phyloP scores from a whole-genome alignment of 2,329 filamentous ascomycete genomes.

The Penicillium sp. region DNA sequence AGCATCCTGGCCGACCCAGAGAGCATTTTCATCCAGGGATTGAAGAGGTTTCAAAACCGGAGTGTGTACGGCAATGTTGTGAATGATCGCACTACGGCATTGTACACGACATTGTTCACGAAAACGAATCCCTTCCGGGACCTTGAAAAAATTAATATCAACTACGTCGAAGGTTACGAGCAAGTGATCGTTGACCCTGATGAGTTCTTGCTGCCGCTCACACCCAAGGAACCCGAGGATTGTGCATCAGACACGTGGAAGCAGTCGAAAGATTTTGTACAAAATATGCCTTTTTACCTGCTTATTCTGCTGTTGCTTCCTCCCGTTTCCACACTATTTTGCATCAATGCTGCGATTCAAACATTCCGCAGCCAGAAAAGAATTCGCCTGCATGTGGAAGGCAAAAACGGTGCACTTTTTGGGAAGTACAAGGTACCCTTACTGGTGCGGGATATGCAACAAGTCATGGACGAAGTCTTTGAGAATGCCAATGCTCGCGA shows the following conservation, averaged over 20 bases:
- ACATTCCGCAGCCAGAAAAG: slow-evolving; percentile 71
- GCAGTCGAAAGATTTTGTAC: slow-evolving; percentile 42
- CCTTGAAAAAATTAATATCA: slow-evolving; percentile 66
- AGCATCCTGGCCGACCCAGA: slow-evolving; percentile 77
- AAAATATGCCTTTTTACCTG: slow-evolving; percentile 62
- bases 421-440: slow-evolving; percentile 74
- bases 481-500: slow-evolving; percentile 70
- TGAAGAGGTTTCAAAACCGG: slow-evolving; percentile 73
- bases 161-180: slow-evolving; percentile 72
- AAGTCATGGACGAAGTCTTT: slow-evolving; percentile 74
- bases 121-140: slow-evolving; percentile 76
- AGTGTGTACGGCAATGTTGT: slow-evolving; percentile 82
- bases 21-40: slow-evolving; percentile 80
- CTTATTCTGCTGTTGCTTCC: slow-evolving; percentile 71
- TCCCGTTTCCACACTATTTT: slow-evolving; percentile 68
- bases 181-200: slow-evolving; percentile 69
- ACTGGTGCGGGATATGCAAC: slow-evolving; percentile 72
- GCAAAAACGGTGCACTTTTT: slow-evolving; percentile 66
- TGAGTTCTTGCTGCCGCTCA: slow-evolving; percentile 30
- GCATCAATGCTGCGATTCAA: slow-evolving; percentile 75
- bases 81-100: slow-evolving; percentile 79
- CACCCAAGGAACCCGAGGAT: slow-evolving; percentile 16
- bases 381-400: slow-evolving; percentile 73
- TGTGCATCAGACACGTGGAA: slow-evolving; percentile 36
- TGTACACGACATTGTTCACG: slow-evolving; percentile 79